These are phyloP conservation scores for Arabidopsis lyrata DNA, from an alignment of 441 rosid species.

Conservation along the genomic window DNA sequence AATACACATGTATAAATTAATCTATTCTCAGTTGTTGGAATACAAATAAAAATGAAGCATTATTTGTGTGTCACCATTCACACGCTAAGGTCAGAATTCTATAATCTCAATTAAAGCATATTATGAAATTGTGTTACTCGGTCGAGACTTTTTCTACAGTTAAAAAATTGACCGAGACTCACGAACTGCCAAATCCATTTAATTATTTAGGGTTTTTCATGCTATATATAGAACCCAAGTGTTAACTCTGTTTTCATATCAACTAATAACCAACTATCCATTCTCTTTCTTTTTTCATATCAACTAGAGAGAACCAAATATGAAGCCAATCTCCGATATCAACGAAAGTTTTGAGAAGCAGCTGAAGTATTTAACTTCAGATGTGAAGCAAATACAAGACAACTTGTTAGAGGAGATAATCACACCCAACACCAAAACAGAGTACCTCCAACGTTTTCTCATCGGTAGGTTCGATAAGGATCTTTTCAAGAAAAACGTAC, in stretches of 20 bases:
- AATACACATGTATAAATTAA: constrained; percentile 1
- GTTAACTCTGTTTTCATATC: constrained; percentile 13
- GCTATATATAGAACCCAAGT: constrained; percentile 31
- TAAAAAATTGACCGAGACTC: constrained; percentile 28
- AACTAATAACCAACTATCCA: constrained; percentile 34
- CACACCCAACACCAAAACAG: constrained; percentile 51
- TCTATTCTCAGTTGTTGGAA: background rate
- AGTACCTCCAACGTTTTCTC: constrained; percentile 58
- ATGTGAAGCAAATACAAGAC: constrained; percentile 58
- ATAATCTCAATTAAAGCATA: constrained; percentile 1
- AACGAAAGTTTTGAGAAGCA: constrained; percentile 56
- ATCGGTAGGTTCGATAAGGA: constrained; percentile 51
- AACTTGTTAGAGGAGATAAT: constrained; percentile 56
- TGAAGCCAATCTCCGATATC: constrained; percentile 28
- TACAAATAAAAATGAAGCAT: background rate
- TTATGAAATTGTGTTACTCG: constrained; percentile 1
- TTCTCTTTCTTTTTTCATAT: constrained; percentile 14
- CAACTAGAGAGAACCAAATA: constrained; percentile 33
- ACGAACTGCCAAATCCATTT: constrained; percentile 7
- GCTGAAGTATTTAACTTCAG: constrained; percentile 60
- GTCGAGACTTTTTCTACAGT: constrained; percentile 15
- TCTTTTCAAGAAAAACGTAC: constrained; percentile 65
- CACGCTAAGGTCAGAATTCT: constrained; percentile 21
- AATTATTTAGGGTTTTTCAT: background rate
- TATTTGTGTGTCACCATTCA: constrained; percentile 13